Base-by-base conservation (phyloP, 257 asterid species). In the Solanum virginianum region DNA sequence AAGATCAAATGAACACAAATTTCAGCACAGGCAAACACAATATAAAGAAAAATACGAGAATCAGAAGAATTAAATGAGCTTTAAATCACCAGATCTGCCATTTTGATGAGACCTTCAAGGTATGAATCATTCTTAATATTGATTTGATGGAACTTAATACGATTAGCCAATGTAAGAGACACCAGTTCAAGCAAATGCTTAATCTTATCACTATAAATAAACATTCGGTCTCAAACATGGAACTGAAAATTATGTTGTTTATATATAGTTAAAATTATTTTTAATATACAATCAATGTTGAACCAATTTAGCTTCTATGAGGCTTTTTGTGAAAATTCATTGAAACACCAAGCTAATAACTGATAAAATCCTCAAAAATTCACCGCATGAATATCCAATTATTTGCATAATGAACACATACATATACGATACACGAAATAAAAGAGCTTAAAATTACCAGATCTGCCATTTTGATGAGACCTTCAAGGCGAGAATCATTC, bases 401-500 rank as follows among this genome's bases (percentile, higher is more conserved):
- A 14, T 66, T 29, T 66, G 22, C 79, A 69, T 32, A 10, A 36
- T 9, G 24, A 36, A 39, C 53, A 14, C 10, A n/a, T 10, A 59
- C 32, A 59, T 20, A 10, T 13, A n/a, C 15, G 1, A 1, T n/a
- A 4, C 11, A 59, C 4, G 14, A 15, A 32, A 3, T 7, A 7
- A 68, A 9, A 55, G 59, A 81, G 83, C 63, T 24, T 68, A 81
- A 60, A 85, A 74, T 90, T 89, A 94, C 98, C 85, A 96, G 99
- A 96, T 96, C 99, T 83, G 99, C 94, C 98, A 93, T 93, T 85
- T 93, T 91, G 86, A 96, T 94, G 88, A 96, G 96, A 83, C 99
- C 98, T 93, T 96, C 98, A 62, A 93, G 99, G 85, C 98, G 94
- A 75, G 99, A 95, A 82, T 96, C 99, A 80, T 91, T 94, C 92